phyloP scores from a whole-genome alignment of 2,329 filamentous ascomycete species.

The Microdochium nivale region DNA sequence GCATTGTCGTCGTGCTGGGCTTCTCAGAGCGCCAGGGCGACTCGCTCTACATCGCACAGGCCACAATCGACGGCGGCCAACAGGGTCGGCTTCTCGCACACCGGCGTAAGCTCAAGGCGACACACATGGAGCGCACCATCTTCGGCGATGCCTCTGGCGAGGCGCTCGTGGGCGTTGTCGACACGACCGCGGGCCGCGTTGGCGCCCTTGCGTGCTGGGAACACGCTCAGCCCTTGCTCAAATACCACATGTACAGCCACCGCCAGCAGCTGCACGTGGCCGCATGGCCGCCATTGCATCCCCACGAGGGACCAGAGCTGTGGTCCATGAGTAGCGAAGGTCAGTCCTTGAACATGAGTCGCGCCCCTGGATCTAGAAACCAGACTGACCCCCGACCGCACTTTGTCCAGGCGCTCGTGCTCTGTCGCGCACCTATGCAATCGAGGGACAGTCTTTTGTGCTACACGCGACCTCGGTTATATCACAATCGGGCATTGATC shows the following conservation, averaged over 20 bases:
- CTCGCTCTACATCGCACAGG: conserved; percentile 36
- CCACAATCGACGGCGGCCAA: conserved; percentile 25
- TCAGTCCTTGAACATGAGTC: not conserved
- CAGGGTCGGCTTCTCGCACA: conserved; percentile 28
- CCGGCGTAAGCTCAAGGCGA: conserved; percentile 42
- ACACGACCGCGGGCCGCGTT: conserved; percentile 30
- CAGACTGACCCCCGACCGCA: not conserved
- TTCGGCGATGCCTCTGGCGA: conserved; percentile 35
- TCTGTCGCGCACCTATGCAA: conserved; percentile 44
- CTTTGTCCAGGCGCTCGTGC: conserved; percentile 22
- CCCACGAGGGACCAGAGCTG: conserved; percentile 9
- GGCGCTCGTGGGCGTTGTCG: conserved; percentile 28
- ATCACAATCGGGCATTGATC: conserved; percentile 30
- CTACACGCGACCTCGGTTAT: conserved; percentile 42
- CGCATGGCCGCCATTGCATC: conserved; percentile 31
- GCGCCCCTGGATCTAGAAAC: not conserved
- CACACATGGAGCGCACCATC: conserved; percentile 41
- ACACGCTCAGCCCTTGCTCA: conserved; percentile 39
- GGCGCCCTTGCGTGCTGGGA: conserved; percentile 41
- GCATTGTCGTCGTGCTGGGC: conserved; percentile 33
- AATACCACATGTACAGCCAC: conserved; percentile 34
- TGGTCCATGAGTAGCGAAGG: conserved; percentile 23
- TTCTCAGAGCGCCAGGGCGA: conserved; percentile 29
- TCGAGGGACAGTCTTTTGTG: conserved; percentile 47
- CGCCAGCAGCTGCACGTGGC: conserved; percentile 37